These are phyloP conservation scores for Phytophthora syringae DNA, from an alignment of 352 stramenopile genomes.

Conservation along the genomic window DNA sequence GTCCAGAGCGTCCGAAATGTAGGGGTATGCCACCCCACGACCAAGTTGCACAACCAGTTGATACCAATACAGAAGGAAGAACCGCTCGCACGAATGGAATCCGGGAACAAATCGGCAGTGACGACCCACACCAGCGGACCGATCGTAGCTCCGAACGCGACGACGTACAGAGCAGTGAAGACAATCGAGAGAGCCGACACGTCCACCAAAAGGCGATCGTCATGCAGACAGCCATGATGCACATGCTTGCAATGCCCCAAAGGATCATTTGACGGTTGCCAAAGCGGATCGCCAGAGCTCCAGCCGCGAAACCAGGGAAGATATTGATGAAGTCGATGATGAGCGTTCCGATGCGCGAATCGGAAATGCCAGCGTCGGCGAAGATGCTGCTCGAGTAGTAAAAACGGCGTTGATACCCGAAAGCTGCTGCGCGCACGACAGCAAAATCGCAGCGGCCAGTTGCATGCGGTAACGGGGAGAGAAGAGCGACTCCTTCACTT, in stretches of 20 bases:
- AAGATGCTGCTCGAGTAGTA: constrained; percentile 31
- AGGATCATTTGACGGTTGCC: constrained; percentile 63
- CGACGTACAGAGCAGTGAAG: constrained; percentile 57
- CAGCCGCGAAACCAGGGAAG: constrained; percentile 45
- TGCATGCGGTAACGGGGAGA: constrained; percentile 46
- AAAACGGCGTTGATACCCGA: constrained; percentile 59
- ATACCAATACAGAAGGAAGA: constrained; percentile 44
- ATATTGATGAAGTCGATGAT: too few relatives aligned
- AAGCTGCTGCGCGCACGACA: too few relatives aligned
- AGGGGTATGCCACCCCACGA: constrained; percentile 49
- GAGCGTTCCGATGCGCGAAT: constrained; percentile 25
- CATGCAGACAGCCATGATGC: constrained; percentile 51
- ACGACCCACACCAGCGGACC: constrained; percentile 59
- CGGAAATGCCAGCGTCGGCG: constrained; percentile 19
- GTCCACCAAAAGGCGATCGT: constrained; percentile 50
- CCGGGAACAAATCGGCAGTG: constrained; percentile 58
- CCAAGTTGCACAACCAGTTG: constrained; percentile 35
- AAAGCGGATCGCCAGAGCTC: constrained; percentile 46
- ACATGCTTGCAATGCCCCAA: constrained; percentile 45
- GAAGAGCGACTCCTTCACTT: constrained; percentile 38
- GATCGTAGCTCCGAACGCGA: constrained; percentile 47
- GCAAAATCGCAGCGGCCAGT: constrained; percentile 46
- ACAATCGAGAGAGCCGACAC: constrained; percentile 39
- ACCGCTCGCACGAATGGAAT: constrained; percentile 43
- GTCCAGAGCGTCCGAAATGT: constrained; percentile 40